Base-by-base conservation (phyloP, 2,329 filamentous ascomycete species). In the Colletotrichum gloeosporioides region DNA sequence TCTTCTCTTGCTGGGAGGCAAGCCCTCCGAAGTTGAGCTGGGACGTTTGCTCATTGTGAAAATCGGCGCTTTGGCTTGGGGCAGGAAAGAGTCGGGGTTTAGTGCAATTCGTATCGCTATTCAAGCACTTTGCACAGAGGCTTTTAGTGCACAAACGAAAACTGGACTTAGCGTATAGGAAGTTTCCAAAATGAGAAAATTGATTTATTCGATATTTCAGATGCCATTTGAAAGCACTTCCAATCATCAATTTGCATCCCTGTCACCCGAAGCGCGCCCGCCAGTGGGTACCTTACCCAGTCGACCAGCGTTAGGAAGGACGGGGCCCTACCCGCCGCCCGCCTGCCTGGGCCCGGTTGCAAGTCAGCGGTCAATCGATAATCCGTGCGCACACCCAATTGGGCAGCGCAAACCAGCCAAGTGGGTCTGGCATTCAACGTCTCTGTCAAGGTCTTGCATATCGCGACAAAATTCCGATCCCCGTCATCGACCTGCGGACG, bases 1-100 rank as follows among this genome's bases (percentile, higher is more conserved):
- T 53, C 74, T 69, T 49, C 82, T 78, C 4, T 84, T 78, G 70
- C 69, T 73, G 12, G 70, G 59, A 34, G 73, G 66, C 16, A 74
- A 34, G 31, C n/a, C 59, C 16, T 65, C 74, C 8, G 71, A 8
- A 4, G 44, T 25, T 53, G 44, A 76, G 49, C 59, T 74, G n/a
- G 64, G 59, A 16, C 74, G 74, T 34, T 76, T 76, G 65, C 64
- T 76, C 74, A 76, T 76, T 10, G 8, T 74, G 25, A n/a, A 34
- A 25, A 44, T 15, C 8, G 27, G 31, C 32, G 29, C 18, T 32
- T 34, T 64, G 61, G 57, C 57, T 31, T 61, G 15, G 57, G 12
- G 59, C n/a, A 34, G 31, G 12, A 29, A 59, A 59, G 8, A 63
- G 16, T 63, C 5, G 12, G 31, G 29, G 18, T 44, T 25, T 64